Percentiles rank a stretch among this genome's conserved stretches.
phyloP scores from a whole-genome alignment of 2,329 filamentous ascomycete genomes.

The Dichotomopilus funicola region DNA sequence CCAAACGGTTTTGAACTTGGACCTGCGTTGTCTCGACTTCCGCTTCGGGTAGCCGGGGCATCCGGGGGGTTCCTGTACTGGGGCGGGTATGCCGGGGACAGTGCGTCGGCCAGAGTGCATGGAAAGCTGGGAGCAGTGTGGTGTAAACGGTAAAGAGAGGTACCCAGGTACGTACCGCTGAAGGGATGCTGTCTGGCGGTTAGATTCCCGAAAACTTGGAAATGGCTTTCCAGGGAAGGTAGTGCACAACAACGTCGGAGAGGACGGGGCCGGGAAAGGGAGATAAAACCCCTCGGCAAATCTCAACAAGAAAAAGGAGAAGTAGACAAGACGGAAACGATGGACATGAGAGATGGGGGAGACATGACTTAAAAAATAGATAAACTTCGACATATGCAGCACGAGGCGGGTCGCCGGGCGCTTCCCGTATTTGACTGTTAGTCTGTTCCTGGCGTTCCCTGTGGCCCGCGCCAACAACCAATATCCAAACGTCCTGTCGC shows the following conservation, averaged over 20 bases:
- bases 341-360: too few relatives aligned
- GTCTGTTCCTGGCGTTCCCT: background rate
- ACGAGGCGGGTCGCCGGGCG: background rate
- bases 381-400: background rate
- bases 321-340: too few relatives aligned
- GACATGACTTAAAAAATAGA: background rate
- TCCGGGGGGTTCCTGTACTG: conserved; percentile 2
- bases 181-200: background rate
- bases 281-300: background rate
- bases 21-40: background rate
- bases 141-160: too few relatives aligned
- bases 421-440: conserved; percentile 17
- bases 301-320: too few relatives aligned
- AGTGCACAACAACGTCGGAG: background rate
- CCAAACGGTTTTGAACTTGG: background rate
- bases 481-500: too few relatives aligned
- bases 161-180: conserved; percentile 12
- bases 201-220: too few relatives aligned
- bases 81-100: background rate
- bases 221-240: too few relatives aligned
- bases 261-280: background rate
- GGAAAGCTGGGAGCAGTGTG: too few relatives aligned
- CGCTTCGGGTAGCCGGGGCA: conserved; percentile 7
- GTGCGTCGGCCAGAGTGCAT: background rate
- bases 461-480: too few relatives aligned